A percentile compares a stretch with the other conserved stretches of the same genome.
Evolutionary conservation across 2,329 filamentous ascomycete genomes (phyloP).

Genomic region (Diaporthe sp.): DNA sequence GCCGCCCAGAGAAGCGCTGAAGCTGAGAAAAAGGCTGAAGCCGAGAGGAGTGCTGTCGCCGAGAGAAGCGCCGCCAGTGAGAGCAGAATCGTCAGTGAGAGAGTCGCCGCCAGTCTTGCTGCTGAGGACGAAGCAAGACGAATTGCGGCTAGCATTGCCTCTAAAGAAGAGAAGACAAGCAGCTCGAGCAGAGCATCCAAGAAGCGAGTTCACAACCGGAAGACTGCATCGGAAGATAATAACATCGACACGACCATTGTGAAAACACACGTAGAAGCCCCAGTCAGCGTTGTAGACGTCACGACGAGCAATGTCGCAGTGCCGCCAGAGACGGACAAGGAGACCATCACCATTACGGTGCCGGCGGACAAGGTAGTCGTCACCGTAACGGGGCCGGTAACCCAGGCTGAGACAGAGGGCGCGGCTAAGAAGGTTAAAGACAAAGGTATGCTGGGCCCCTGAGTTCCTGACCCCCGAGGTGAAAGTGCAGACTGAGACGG

Average conservation of each 20-base stretch:
- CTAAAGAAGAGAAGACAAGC: not conserved
- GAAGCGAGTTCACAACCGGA: not conserved
- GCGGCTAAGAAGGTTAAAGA: not conserved
- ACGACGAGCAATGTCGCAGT: not conserved
- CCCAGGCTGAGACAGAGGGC: not conserved
- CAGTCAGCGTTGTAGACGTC: not conserved
- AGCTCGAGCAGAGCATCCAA: not conserved
- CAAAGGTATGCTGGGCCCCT: not conserved
- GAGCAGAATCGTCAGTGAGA: not conserved
- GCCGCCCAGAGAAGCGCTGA: not conserved
- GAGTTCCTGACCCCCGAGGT: not conserved
- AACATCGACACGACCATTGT: not conserved
- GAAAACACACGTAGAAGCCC: not conserved
- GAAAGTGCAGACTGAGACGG: not conserved
- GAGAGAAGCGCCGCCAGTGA: not conserved
- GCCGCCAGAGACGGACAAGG: not conserved
- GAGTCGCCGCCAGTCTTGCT: not conserved
- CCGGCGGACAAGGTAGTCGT: conserved; percentile 1
- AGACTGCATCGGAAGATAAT: not conserved
- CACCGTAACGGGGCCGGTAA: not conserved
- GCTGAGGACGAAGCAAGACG: not conserved
- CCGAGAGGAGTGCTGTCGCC: not conserved
- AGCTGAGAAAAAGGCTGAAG: not conserved
- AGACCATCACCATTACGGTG: conserved; percentile 12
- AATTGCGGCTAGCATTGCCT: not conserved